Conservation (phyloP, 176 grass and related monocot species). For the Oryza australiensis region DNA sequence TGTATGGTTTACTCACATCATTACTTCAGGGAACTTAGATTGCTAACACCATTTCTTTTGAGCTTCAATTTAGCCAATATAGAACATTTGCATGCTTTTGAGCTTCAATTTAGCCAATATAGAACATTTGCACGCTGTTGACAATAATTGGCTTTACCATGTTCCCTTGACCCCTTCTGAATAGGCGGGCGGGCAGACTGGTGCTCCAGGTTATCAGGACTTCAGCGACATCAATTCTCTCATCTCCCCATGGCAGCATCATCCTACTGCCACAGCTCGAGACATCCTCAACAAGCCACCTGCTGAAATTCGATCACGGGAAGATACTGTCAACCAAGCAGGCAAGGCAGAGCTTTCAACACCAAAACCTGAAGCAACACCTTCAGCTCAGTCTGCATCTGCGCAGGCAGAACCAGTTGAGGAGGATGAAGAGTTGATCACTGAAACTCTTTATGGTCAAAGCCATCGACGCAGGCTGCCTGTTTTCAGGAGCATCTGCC, state of each 20-base stretch:
- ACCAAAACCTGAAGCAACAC: background rate
- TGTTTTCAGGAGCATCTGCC: conserved; percentile 49
- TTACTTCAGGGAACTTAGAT: conserved; percentile 3
- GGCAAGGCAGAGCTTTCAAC: conserved; percentile 13
- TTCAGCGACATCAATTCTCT: conserved; percentile 11
- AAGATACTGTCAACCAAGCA: background rate
- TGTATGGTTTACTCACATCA: background rate
- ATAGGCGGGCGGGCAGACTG: conserved; percentile 11
- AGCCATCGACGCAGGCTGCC: conserved; percentile 32
- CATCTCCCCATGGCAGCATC: background rate
- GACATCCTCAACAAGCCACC: background rate
- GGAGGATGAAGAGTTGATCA: conserved; percentile 22
- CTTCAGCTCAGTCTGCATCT: background rate
- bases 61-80: background rate
- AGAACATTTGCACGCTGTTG: background rate
- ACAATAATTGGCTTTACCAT: background rate
- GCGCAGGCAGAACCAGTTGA: background rate
- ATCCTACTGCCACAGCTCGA: background rate
- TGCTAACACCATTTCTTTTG: background rate
- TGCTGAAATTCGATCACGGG: conserved; percentile 2
- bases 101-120: background rate
- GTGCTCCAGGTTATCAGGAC: conserved; percentile 21
- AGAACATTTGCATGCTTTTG: background rate
- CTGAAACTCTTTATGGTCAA: conserved; percentile 34
- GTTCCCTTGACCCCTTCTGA: conserved; percentile 30